Conservation (phyloP, 805 yeast species). For the Jamesozyma rosinii region DNA sequence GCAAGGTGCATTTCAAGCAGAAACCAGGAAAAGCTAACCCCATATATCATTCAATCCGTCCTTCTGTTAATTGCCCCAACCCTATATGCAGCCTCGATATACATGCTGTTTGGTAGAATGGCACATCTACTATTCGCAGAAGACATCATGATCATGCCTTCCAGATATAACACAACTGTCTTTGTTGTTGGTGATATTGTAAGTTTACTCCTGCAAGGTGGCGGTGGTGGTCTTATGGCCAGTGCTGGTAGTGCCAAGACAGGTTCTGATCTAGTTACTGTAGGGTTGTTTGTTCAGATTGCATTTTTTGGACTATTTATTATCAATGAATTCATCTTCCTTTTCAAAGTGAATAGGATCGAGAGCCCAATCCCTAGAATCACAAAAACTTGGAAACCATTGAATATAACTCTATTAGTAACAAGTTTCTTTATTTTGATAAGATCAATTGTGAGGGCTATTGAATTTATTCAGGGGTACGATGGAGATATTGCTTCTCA, state of each 20-base stretch:
- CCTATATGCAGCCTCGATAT: slow-evolving; percentile 27
- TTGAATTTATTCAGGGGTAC: slow-evolving; percentile 28
- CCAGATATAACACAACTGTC: slow-evolving; percentile 19
- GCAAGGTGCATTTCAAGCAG: slow-evolving; percentile 16
- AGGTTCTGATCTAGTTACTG: slow-evolving; percentile 23
- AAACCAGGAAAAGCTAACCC: slow-evolving; percentile 6
- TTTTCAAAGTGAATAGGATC: slow-evolving; percentile 5
- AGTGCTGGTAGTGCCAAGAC: background rate
- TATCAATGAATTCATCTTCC: slow-evolving; percentile 12
- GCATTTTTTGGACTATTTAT: slow-evolving; percentile 26
- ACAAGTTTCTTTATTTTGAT: slow-evolving; percentile 19
- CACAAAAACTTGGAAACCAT: slow-evolving; percentile 9
- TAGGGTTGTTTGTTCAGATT: slow-evolving; percentile 29
- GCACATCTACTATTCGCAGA: slow-evolving; percentile 14
- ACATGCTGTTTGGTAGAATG: slow-evolving; percentile 28
- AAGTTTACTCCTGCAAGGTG: slow-evolving; percentile 26
- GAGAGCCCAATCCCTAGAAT: slow-evolving; percentile 1
- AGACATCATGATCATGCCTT: slow-evolving; percentile 14
- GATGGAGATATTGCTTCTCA: slow-evolving; percentile 22
- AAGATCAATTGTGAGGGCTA: slow-evolving; percentile 29
- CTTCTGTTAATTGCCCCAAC: slow-evolving; percentile 28
- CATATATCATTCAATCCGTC: slow-evolving; percentile 23
- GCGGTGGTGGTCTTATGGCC: slow-evolving; percentile 29
- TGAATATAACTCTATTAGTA: slow-evolving; percentile 9
- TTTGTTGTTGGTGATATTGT: slow-evolving; percentile 30